Evolutionary conservation across 2,329 filamentous ascomycete genomes (phyloP), one percentile per base, ranked within the genome.

Genomic region (Cercospora nicotianae): DNA sequence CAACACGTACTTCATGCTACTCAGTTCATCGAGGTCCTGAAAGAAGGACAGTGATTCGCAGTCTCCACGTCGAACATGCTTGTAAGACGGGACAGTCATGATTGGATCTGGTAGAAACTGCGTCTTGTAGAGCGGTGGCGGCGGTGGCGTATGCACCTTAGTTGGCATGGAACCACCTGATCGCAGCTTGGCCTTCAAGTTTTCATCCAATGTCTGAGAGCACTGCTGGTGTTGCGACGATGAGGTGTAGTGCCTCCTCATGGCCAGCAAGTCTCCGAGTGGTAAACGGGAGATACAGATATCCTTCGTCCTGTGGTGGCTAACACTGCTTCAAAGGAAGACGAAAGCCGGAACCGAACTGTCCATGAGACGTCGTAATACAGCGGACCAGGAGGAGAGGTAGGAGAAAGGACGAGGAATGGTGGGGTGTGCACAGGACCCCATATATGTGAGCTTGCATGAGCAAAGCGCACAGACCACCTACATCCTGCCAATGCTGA

Each of bases 401-500:
- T 60, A 59, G 53, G 42, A 39, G 57, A 64, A 33, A 60, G 53
- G 58, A 59, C 61, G 63, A 60, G 23, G 31, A 58, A 59, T 55
- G 59, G 66, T 65, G 66, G 66, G 66, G 66, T 58, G 66, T 65
- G 62, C 64, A 12, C 39, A 55, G 58, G 42, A 60, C 64, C 64
- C 58, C 55, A 61, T 60, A 65, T 60, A 65, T 65, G 61, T 57
- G 62, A 64, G 62, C 62, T 58, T 59, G 48, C 64, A 65, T 55
- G 45, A 30, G 64, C 64, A 57, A 65, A 36, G 57, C 57, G 64
- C 64, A 65, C 57, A 28, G 57, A 60, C 57, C 57, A 55, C 42
- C 12, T 61, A 12, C 23, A 64, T 59, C 62, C 57, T 65, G 39
- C 55, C 42, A 53, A 65, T 65, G 64, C 57, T 65, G 28, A 53